These are phyloP conservation scores for Claviceps digitariae DNA, from an alignment of 2,329 filamentous ascomycete species.

Conservation along the genomic window DNA sequence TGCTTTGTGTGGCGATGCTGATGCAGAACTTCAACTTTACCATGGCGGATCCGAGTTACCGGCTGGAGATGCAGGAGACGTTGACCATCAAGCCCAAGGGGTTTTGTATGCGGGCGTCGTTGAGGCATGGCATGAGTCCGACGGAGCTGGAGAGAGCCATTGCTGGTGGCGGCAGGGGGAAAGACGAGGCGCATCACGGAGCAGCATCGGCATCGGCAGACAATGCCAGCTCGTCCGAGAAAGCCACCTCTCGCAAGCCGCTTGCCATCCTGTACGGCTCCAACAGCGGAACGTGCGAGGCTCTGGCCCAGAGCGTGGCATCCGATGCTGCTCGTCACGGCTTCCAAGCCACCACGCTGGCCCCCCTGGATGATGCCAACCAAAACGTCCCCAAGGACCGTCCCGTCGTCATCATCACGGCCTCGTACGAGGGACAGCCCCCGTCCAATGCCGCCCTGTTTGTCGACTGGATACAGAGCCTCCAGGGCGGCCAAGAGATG, in stretches of 20 bases:
- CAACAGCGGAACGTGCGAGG: constrained; percentile 62
- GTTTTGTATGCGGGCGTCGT: constrained; percentile 45
- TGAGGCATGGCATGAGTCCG: constrained; percentile 34
- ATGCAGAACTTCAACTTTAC: constrained; percentile 60
- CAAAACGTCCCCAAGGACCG: constrained; percentile 44
- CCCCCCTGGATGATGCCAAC: constrained; percentile 47
- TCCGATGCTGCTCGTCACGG: constrained; percentile 45
- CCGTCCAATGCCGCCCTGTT: constrained; percentile 60
- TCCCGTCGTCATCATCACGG: constrained; percentile 53
- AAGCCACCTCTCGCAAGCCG: constrained; percentile 19
- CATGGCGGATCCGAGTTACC: constrained; percentile 46
- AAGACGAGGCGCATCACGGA: constrained; percentile 3
- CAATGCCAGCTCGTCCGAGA: too few relatives aligned
- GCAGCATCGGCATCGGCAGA: not conserved
- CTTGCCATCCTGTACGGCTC: constrained; percentile 61
- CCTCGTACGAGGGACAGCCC: constrained; percentile 62
- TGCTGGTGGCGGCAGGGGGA: constrained; percentile 19
- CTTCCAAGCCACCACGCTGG: constrained; percentile 38
- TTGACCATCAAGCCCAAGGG: constrained; percentile 51
- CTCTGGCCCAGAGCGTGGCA: constrained; percentile 50
- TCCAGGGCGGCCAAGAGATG: constrained; percentile 34
- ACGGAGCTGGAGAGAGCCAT: constrained; percentile 33
- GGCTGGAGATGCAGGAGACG: constrained; percentile 39
- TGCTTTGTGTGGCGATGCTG: constrained; percentile 47
- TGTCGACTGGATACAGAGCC: constrained; percentile 48